These are phyloP conservation scores for Phaffia rhodozyma DNA, from an alignment of 1,284 basidiomycete genomes.

Conservation along the genomic window DNA sequence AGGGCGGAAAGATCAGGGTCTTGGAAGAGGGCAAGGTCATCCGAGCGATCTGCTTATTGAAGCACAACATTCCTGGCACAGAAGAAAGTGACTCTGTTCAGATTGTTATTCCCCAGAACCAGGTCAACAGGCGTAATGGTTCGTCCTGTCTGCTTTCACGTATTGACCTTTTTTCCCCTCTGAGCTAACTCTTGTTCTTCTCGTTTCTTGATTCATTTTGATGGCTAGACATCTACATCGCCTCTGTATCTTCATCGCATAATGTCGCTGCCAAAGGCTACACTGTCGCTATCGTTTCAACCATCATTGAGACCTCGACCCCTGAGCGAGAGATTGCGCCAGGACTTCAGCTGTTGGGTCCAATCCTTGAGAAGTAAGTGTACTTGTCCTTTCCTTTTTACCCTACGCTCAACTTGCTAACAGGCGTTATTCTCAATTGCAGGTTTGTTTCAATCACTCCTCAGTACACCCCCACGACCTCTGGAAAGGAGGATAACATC, in stretches of 20 bases:
- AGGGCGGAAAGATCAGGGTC: conserved; percentile 66
- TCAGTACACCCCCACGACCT: conserved; percentile 76
- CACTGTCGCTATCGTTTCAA: conserved; percentile 95
- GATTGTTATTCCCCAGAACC: conserved; percentile 98
- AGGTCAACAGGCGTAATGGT: conserved; percentile 90
- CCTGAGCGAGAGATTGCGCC: conserved; percentile 88
- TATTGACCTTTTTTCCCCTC: conserved; percentile 1
- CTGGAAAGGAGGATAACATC: conserved; percentile 62
- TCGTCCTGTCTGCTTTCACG: conserved; percentile 27
- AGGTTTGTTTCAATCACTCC: conserved; percentile 86
- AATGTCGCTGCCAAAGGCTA: conserved; percentile 93
- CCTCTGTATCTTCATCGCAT: conserved; percentile 91
- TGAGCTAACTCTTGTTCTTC: conserved; percentile 7
- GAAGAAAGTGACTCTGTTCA: conserved; percentile 91
- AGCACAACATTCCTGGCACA: conserved; percentile 96
- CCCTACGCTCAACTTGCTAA: not conserved
- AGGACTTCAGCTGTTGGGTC: conserved; percentile 82
- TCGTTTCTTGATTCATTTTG: not conserved
- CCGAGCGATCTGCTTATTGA: conserved; percentile 93
- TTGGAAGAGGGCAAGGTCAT: conserved; percentile 91
- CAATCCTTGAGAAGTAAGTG: conserved; percentile 84
- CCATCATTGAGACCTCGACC: conserved; percentile 88
- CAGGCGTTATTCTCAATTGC: conserved; percentile 8
- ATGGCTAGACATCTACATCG: conserved; percentile 86
- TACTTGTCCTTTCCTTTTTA: not conserved